Conservation (phyloP, 768 basidiomycete genomes). For the Kwoniella mangroviensis region DNA sequence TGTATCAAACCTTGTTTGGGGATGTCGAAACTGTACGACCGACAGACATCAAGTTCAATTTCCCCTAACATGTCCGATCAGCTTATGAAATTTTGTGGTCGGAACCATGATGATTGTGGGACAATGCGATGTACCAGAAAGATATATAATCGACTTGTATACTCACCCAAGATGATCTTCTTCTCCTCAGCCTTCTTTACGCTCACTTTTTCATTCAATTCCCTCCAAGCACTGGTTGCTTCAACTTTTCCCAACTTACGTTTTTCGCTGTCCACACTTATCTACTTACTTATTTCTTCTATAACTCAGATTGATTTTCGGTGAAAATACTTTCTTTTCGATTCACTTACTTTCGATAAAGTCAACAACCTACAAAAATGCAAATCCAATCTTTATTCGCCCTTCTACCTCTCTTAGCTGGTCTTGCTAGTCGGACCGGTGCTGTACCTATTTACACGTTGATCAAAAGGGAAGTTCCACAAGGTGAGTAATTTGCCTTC, state of each 20-base stretch:
- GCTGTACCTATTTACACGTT: constrained; percentile 58
- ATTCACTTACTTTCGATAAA: background rate
- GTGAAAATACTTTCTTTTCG: background rate
- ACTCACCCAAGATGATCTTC: background rate
- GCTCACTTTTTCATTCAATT: background rate
- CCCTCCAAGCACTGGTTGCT: constrained; percentile 1
- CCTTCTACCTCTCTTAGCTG: constrained; percentile 52
- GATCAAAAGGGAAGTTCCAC: constrained; percentile 68
- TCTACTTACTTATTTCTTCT: background rate
- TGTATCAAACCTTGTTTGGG: background rate
- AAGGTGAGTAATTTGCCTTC: constrained; percentile 60
- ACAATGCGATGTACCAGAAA: background rate
- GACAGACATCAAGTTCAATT: background rate
- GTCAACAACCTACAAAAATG: background rate
- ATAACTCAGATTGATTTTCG: background rate
- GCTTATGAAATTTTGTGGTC: too few species aligned
- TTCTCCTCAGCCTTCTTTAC: constrained; percentile 7
- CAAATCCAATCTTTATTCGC: constrained; percentile 21
- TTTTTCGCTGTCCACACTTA: background rate
- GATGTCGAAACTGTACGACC: background rate
- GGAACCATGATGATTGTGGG: too few species aligned
- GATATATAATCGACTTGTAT: background rate
- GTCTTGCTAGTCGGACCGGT: constrained; percentile 55
- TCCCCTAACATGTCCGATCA: background rate
- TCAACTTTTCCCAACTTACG: background rate